Conservation (phyloP, 192 early-diverging fungal species). For the Backusella tuberculispora region DNA sequence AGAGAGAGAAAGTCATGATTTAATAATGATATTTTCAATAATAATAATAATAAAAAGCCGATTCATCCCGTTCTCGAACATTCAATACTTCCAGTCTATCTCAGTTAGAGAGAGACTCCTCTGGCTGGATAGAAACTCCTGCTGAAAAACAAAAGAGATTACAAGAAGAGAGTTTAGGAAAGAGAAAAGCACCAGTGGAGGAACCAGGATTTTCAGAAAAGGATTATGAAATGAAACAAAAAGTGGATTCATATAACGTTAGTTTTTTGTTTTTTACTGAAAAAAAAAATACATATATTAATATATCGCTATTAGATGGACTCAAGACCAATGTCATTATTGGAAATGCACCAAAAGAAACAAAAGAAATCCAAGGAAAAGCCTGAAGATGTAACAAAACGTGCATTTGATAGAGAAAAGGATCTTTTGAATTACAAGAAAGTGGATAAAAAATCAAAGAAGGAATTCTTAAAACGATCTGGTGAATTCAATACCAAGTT, state of each 20-base stretch:
- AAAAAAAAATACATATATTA: background rate
- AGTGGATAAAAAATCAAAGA: conserved; percentile 34
- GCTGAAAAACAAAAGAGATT: conserved; percentile 22
- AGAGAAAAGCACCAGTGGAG: background rate
- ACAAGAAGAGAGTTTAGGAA: conserved; percentile 16
- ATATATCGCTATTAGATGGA: conserved; percentile 15
- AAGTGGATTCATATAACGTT: conserved; percentile 36
- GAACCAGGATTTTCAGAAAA: background rate
- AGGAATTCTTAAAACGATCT: conserved; percentile 36
- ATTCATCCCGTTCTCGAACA: conserved; percentile 24
- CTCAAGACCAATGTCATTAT: conserved; percentile 32
- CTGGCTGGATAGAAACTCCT: conserved; percentile 38
- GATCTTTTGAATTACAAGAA: conserved; percentile 29
- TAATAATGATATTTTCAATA: background rate
- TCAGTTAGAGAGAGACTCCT: conserved; percentile 20
- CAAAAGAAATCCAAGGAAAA: conserved; percentile 7
- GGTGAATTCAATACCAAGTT: conserved; percentile 28
- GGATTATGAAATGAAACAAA: conserved; percentile 21
- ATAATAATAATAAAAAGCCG: conserved; percentile 9
- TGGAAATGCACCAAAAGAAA: conserved; percentile 41
- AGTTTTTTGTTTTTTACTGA: background rate
- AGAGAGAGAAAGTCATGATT: background rate
- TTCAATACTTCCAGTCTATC: conserved; percentile 29
- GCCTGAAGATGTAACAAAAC: conserved; percentile 36
- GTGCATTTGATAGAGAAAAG: conserved; percentile 41